Evolutionary conservation across 768 basidiomycete species (phyloP).

Genomic region (Trametes meyenii): DNA sequence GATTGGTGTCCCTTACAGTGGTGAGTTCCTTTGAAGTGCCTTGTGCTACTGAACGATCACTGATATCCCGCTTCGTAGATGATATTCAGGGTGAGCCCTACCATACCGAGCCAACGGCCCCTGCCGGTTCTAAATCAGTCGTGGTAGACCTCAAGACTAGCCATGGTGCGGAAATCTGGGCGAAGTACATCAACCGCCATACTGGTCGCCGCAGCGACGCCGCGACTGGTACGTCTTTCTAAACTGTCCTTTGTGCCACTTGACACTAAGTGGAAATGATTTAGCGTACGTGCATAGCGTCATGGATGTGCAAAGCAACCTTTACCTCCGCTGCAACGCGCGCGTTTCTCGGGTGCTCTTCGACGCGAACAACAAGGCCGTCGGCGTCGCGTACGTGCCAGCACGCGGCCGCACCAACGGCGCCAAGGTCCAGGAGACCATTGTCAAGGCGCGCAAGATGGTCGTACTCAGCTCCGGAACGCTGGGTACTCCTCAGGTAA

Average conservation of each 20-base stretch:
- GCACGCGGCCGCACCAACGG: constrained; percentile 58
- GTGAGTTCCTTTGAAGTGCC: constrained; percentile 37
- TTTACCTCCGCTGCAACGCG: constrained; percentile 66
- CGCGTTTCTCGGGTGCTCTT: constrained; percentile 73
- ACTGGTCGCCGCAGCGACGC: constrained; percentile 74
- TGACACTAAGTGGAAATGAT: background rate
- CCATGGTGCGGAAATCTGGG: constrained; percentile 73
- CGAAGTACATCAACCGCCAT: constrained; percentile 76
- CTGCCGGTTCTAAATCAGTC: background rate
- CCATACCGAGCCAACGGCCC: background rate
- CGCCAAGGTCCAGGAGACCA: constrained; percentile 58
- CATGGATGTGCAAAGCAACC: constrained; percentile 67
- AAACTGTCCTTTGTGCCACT: background rate
- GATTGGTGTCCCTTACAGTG: constrained; percentile 65
- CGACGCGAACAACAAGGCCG: constrained; percentile 65
- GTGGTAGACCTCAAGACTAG: constrained; percentile 54
- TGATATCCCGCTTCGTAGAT: constrained; percentile 39
- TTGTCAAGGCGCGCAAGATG: constrained; percentile 66
- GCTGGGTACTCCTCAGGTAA: constrained; percentile 62
- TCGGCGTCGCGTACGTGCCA: constrained; percentile 71
- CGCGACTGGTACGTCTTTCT: constrained; percentile 53
- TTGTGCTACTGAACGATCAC: background rate
- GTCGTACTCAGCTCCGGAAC: constrained; percentile 70
- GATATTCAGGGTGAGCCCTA: constrained; percentile 55
- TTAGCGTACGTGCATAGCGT: constrained; percentile 70